Evolutionary conservation across 179 eudicot species (phyloP).

Genomic region (Actinidia arguta): DNA sequence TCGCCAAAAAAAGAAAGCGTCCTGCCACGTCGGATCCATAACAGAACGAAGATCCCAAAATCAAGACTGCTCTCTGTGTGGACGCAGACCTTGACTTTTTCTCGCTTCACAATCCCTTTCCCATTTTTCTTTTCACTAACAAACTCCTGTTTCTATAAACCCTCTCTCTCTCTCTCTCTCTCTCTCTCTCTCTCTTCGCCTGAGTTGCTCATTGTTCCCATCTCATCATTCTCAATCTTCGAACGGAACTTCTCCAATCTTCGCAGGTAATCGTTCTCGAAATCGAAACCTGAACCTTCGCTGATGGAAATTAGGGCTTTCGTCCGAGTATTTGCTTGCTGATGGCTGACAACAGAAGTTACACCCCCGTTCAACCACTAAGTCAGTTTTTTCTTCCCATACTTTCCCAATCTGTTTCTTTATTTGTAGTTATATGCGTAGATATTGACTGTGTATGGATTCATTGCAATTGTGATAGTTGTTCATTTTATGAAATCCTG

Average conservation of each 20-base stretch:
- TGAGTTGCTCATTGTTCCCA: not conserved
- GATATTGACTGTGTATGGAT: not conserved
- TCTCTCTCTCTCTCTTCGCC: not conserved
- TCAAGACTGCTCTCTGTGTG: not conserved
- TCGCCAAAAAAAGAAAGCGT: not conserved
- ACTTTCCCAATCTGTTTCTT: not conserved
- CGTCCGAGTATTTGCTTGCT: not conserved
- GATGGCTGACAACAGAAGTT: conserved; percentile 20
- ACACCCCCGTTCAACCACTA: not conserved
- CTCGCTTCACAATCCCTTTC: too few species aligned
- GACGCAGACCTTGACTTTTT: conserved; percentile 13
- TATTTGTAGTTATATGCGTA: not conserved
- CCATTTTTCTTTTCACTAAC: too few species aligned
- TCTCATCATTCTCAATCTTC: not conserved
- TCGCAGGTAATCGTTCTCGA: not conserved
- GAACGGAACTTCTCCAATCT: not conserved
- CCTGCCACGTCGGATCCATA: not conserved
- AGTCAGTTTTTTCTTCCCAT: not conserved
- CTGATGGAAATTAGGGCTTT: not conserved
- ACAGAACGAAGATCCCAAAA: not conserved
- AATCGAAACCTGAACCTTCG: not conserved
- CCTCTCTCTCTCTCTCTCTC: not conserved
- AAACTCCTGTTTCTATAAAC: not conserved
- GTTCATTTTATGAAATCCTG: too few species aligned
- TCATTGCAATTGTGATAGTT: not conserved